Base-by-base conservation (phyloP, 306 rosid genomes). In the Trifolium pratense region DNA sequence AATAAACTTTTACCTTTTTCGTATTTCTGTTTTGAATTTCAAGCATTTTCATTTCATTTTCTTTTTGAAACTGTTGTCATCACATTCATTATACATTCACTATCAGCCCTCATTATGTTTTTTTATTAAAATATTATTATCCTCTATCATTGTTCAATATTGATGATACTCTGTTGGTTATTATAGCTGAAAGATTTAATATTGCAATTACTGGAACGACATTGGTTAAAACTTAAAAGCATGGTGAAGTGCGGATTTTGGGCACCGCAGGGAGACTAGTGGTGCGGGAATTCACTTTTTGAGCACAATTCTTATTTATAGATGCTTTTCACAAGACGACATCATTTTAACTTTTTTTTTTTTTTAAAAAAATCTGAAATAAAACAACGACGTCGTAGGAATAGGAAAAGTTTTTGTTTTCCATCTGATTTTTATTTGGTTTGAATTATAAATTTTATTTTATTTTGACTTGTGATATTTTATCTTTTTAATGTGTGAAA, bases 241-340 rank as follows among this genome's bases (percentile, higher is more conserved):
- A 91, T 83, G 91, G 94, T 48, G 82, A 89, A 46, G 83, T 89
- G 76, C 86, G 85, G 75, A 89, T 86, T 67, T 89, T 85, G 53
- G 86, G 90, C 58, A 93, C 96, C 36, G 94, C 98, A 61, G 90
- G 94, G 61, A 85, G 98, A 83, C 78, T 93, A 74, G 90, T 93
- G 97, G 98, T 93, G 86, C 13, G 74, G 15, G 80, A 64, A 64
- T 61, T 70, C 52, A 62, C 20, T 77, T 25, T 77, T 77, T 14
- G 23, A 45, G 31, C 11, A 6, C 48, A 52, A n/a, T 10, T 75
- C 11, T 64, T 34, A 12, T 62, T 73, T 46, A 57, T 60, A 70
- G 49, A 57, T 49, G 56, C 9, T 34, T 64, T 79, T 31, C 49
- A n/a, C n/a, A n/a, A n/a, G n/a, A n/a, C n/a, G n/a, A n/a, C n/a